Percentiles rank a stretch among this genome's conserved stretches.
These are phyloP conservation scores for Yarrowia alimentaria DNA, from an alignment of 805 yeast species.

Conservation along the genomic window DNA sequence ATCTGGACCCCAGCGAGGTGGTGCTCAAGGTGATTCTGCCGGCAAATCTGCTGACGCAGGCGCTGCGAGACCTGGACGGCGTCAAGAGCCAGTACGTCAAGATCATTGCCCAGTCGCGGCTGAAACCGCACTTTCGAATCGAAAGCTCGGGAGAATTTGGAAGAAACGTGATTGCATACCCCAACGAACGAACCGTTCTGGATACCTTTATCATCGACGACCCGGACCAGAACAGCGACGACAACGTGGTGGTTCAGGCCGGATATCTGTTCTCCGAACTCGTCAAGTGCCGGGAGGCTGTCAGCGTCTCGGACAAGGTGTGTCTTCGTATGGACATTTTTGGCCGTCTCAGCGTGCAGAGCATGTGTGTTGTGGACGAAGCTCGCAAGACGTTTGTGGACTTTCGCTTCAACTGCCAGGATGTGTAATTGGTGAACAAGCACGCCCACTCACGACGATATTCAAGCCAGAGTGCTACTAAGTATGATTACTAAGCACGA, in stretches of 20 bases:
- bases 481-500: too few species aligned
- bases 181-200: conserved; percentile 58
- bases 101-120: conserved; percentile 39
- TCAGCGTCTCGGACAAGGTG: conserved; percentile 52
- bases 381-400: conserved; percentile 38
- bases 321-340: conserved; percentile 54
- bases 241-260: conserved; percentile 34
- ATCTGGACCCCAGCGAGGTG: conserved; percentile 46
- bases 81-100: conserved; percentile 51
- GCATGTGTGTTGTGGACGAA: conserved; percentile 42
- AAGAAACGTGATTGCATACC: conserved; percentile 61
- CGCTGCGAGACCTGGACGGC: conserved; percentile 56
- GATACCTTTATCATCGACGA: conserved; percentile 53
- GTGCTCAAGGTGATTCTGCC: conserved; percentile 53
- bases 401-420: conserved; percentile 34
- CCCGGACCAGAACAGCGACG: conserved; percentile 31
- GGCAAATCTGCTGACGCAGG: conserved; percentile 53
- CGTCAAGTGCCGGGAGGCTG: conserved; percentile 50
- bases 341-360: conserved; percentile 50
- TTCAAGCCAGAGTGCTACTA: too few species aligned
- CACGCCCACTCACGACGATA: background rate
- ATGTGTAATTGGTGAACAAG: background rate
- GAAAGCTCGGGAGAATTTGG: conserved; percentile 76
- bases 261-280: conserved; percentile 51
- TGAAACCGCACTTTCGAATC: conserved; percentile 48